Percentiles rank a stretch among this genome's conserved stretches.
Conservation (phyloP, 176 grass and related monocot species). For the Aegilops speltoides region DNA sequence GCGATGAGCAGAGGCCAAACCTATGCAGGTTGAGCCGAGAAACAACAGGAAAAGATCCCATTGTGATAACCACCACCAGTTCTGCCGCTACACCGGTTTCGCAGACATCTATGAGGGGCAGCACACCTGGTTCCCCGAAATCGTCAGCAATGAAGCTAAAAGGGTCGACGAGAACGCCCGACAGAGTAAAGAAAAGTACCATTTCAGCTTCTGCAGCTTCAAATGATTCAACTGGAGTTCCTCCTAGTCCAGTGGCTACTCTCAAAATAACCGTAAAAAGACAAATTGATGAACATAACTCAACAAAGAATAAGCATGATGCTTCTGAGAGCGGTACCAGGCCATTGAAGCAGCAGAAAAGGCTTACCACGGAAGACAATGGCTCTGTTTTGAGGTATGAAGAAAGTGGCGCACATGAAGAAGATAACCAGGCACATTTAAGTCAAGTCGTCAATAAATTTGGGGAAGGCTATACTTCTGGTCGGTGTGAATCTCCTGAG, state of each 20-base stretch:
- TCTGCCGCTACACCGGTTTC: neutral
- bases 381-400: neutral
- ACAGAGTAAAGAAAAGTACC: neutral
- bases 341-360: slow-evolving; percentile 38
- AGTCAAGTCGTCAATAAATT: neutral
- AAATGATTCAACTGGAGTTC: slow-evolving; percentile 17
- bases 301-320: neutral
- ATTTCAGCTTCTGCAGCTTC: slow-evolving; percentile 14
- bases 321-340: neutral
- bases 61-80: neutral
- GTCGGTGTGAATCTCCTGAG: neutral
- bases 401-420: slow-evolving; percentile 14
- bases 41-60: slow-evolving; percentile 36
- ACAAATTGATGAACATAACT: neutral
- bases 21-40: slow-evolving; percentile 60
- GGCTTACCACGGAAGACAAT: slow-evolving; percentile 8
- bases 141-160: slow-evolving; percentile 11
- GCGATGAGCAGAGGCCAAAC: neutral
- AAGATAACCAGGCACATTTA: slow-evolving; percentile 14
- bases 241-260: neutral
- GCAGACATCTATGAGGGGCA: slow-evolving; percentile 17
- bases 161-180: slow-evolving; percentile 4
- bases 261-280: slow-evolving; percentile 10
- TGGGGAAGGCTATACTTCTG: slow-evolving; percentile 19
- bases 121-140: slow-evolving; percentile 7